Base-by-base conservation (phyloP, 2,329 filamentous ascomycete genomes). In the Trichoderma sp. region DNA sequence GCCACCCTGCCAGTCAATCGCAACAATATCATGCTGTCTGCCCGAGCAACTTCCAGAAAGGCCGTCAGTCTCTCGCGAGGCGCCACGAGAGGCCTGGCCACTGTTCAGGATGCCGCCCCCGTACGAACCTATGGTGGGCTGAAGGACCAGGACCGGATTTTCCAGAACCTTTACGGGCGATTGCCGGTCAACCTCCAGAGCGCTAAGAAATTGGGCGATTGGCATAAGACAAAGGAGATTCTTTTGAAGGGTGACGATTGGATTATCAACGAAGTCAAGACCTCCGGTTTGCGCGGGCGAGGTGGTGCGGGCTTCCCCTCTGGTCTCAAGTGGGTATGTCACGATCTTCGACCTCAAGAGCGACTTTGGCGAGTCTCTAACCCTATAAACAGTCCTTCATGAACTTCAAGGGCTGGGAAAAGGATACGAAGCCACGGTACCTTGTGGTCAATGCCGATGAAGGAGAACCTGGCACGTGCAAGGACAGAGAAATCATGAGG, bases 331-430 rank as follows among this genome's bases (percentile, higher is more conserved):
- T 99, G 95, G 92, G 93, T 97, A 89, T 74, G 89, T 67, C 45
- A 45, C 19, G 45, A 50, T 48, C 27, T 25, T 35, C 25, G 52
- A 48, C 35, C 39, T 56, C 17, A 3, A 57, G 29, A 48, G 27
- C 56, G 53, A 32, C 25, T 39, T 37, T 39, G 37, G 37, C n/a
- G 32, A 22, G 39, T 34, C 10, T 56, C 59, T 69, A 42, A 53
- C 39, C 52, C 22, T 5, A 69, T 71, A 56, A 70, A 22, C 76
- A 97, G 93, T 97, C 94, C 59, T 99, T 99, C 82, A 99, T 99
- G 95, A 99, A 99, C 86, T 94, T 94, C 86, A 97, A 97, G 83
- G 95, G 93, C 76, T 99, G 95, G 95, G 94, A 99, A 76, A 97
- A 99, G 84, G 95, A 98, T 80, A 91, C 82, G 75, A 97, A 97